Evolutionary conservation across 495 filamentous ascomycete species (phyloP).

Genomic region (Cetradonia linearis): DNA sequence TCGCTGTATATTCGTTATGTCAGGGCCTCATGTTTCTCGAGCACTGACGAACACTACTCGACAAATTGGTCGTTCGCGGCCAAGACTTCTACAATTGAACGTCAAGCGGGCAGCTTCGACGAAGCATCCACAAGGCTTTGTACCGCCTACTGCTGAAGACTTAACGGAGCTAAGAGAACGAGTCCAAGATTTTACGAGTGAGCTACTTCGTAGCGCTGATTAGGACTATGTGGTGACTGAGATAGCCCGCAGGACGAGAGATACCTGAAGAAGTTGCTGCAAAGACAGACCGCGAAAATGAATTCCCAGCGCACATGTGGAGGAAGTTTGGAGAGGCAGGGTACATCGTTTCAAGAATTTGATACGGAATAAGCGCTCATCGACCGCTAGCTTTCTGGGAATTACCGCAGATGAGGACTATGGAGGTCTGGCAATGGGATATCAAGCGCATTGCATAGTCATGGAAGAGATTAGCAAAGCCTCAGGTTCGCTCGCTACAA

Average conservation of each 20-base stretch:
- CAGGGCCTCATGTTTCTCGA: constrained; percentile 5
- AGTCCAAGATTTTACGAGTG: constrained; percentile 82
- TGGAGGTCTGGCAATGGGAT: constrained; percentile 83
- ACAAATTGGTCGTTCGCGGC: constrained; percentile 17
- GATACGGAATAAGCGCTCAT: constrained; percentile 6
- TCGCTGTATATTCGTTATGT: constrained; percentile 10
- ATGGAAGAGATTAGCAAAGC: constrained; percentile 81
- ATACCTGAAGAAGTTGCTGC: constrained; percentile 73
- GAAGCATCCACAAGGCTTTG: constrained; percentile 81
- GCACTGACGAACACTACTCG: constrained; percentile 17
- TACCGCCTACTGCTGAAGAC: constrained; percentile 62
- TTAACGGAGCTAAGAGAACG: constrained; percentile 76
- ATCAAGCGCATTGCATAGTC: constrained; percentile 92
- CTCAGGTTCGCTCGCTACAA: constrained; percentile 37
- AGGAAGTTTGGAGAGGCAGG: constrained; percentile 82
- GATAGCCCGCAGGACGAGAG: constrained; percentile 34
- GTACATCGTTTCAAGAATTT: constrained; percentile 23
- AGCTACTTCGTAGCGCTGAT: constrained; percentile 7
- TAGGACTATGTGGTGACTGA: background rate
- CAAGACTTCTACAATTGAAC: constrained; percentile 17
- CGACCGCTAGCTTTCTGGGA: constrained; percentile 57
- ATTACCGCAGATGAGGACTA: constrained; percentile 92
- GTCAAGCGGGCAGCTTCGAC: constrained; percentile 46
- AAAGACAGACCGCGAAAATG: constrained; percentile 71
- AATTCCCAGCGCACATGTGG: constrained; percentile 89